Conservation (phyloP, 768 basidiomycete genomes). For the Psilocybe cyanescens region DNA sequence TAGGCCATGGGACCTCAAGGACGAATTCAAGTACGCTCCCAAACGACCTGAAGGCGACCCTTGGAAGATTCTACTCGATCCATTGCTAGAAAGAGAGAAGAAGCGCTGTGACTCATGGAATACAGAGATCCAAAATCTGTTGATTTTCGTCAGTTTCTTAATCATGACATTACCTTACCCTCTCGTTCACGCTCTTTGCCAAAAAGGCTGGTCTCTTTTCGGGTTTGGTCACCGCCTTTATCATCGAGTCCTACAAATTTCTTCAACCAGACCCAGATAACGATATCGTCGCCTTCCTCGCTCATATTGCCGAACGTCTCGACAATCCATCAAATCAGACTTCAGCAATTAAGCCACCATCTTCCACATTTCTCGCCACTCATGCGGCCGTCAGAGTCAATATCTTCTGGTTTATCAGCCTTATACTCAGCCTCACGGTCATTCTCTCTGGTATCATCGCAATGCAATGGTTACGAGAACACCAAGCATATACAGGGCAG, state of each 20-base stretch:
- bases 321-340: neutral
- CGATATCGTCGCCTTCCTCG: constrained; percentile 1
- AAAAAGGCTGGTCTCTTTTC: constrained; percentile 6
- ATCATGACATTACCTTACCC: neutral
- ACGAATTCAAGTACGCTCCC: neutral
- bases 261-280: neutral
- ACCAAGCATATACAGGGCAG: neutral
- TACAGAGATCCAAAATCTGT: constrained; percentile 3
- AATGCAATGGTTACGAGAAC: constrained; percentile 3
- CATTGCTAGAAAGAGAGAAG: constrained; percentile 5
- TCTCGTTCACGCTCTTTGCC: neutral
- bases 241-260: constrained; percentile 3
- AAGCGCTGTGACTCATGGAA: constrained; percentile 7
- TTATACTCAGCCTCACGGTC: constrained; percentile 5
- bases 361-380: neutral
- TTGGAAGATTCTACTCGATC: constrained; percentile 4
- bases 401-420: constrained; percentile 5
- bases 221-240: neutral
- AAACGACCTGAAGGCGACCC: neutral
- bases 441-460: constrained; percentile 4
- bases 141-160: constrained; percentile 6
- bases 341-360: neutral
- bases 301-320: neutral
- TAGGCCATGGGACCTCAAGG: constrained; percentile 1
- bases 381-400: neutral